Conservation (phyloP, 176 grass and related monocot species). For the Oryza rufipogon region DNA sequence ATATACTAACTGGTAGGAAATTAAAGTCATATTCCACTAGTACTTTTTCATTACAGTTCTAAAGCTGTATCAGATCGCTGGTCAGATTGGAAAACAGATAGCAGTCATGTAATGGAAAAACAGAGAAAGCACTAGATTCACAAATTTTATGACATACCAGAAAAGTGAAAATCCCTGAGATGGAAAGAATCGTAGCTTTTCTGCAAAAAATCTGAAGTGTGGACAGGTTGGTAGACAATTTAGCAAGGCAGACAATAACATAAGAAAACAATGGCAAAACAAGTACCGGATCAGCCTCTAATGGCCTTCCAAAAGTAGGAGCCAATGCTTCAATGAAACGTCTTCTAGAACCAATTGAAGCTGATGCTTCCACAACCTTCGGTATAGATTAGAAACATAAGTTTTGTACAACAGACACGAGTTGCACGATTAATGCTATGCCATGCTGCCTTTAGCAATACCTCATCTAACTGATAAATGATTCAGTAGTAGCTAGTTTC, state of each 20-base stretch:
- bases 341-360: constrained; percentile 90
- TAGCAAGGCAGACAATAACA: constrained; percentile 18
- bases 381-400: constrained; percentile 37
- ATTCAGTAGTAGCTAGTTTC: constrained; percentile 9
- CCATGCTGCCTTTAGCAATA: not conserved
- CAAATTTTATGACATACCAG: constrained; percentile 66
- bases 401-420: constrained; percentile 6
- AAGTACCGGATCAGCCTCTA: constrained; percentile 90
- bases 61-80: not conserved
- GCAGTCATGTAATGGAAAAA: not conserved
- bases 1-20: constrained; percentile 19
- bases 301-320: constrained; percentile 75
- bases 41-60: not conserved
- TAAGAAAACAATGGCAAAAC: constrained; percentile 6
- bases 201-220: constrained; percentile 81
- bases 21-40: not conserved
- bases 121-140: constrained; percentile 9
- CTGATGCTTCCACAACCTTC: constrained; percentile 86
- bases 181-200: constrained; percentile 73
- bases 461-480: constrained; percentile 28
- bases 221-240: constrained; percentile 17
- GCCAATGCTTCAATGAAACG: constrained; percentile 92
- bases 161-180: constrained; percentile 89
- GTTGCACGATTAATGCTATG: not conserved
- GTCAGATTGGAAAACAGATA: not conserved